Conservation (phyloP, 1,139 yeast species). For the Pichia sp. region DNA sequence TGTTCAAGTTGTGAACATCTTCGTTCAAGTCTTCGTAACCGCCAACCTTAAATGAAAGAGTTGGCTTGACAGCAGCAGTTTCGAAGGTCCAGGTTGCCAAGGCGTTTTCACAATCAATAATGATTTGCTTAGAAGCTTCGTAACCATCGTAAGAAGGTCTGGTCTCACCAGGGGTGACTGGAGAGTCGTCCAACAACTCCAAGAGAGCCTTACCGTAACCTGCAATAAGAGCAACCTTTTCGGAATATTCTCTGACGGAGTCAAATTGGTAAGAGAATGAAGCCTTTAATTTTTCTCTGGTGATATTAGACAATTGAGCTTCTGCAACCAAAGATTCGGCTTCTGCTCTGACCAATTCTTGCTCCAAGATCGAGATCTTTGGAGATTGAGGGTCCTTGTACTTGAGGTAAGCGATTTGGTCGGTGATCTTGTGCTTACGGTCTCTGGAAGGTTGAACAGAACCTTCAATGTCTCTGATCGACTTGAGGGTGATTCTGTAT, state of each 20-base stretch:
- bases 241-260: slow-evolving; percentile 76
- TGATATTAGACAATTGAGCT: slow-evolving; percentile 82
- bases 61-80: slow-evolving; percentile 74
- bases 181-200: slow-evolving; percentile 77
- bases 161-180: slow-evolving; percentile 88
- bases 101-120: slow-evolving; percentile 80
- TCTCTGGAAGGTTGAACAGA: slow-evolving; percentile 85
- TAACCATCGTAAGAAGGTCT: slow-evolving; percentile 86
- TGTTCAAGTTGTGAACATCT: slow-evolving; percentile 49
- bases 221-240: slow-evolving; percentile 79
- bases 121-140: slow-evolving; percentile 82
- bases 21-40: slow-evolving; percentile 49
- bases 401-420: slow-evolving; percentile 75
- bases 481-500: slow-evolving; percentile 75
- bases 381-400: slow-evolving; percentile 84
- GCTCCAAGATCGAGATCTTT: slow-evolving; percentile 76
- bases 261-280: slow-evolving; percentile 83
- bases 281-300: slow-evolving; percentile 82
- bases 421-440: slow-evolving; percentile 80
- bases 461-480: slow-evolving; percentile 79
- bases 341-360: slow-evolving; percentile 85
- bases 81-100: slow-evolving; percentile 81
- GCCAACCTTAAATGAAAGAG: slow-evolving; percentile 70
- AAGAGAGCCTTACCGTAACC: slow-evolving; percentile 85
- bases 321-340: slow-evolving; percentile 89